Base-by-base conservation (phyloP, 1,284 basidiomycete genomes). In the Malassezia vespertilionis region DNA sequence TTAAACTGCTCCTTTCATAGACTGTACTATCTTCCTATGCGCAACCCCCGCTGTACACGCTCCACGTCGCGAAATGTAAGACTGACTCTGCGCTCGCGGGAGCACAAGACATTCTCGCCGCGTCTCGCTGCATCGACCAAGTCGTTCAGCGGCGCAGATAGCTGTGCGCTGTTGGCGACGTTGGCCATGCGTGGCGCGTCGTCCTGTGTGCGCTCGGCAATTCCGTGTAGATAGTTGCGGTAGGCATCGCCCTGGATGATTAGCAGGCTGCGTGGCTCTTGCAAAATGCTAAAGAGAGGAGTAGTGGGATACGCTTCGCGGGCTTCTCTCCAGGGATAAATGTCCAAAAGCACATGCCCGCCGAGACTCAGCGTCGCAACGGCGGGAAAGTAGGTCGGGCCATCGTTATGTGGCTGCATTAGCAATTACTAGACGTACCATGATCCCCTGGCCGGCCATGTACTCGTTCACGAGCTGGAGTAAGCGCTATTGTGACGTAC, bases 331-430 rank as follows among this genome's bases (percentile, higher is more conserved):
- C 1, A 73, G 61, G 54, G 77, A 69, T 86, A 86, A 65, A 91
- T 82, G 71, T 91, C 80, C 60, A 95, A 83, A 35, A 88, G 74
- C 1, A 83, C 76, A 71, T 88, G 83, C 0, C 84, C 83, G 23
- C 83, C 83, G 43, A 95, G 74, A 10, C 87, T 89, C 46, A 95
- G 75, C 9, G 89, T 95, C 1, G 86, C 83, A 0, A 95, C 89
- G 5, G 84, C 80, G 0, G 88, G 84, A 60, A 82, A 76, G 73
- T 93, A 95, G 3, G 83, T 80, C 0, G 83, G 82, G 0, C 90
- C 89, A 67, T 95, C 90, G 72, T 93, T 82, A 63, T 93, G 90
- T 1, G 88, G 86, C 86, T 88, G 68, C 32, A 15, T 33, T 15
- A 11, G 32, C 32, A 9, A 15, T 2, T 9, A 34, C 12, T 18